Evolutionary conservation across 495 filamentous ascomycete species (phyloP).

Genomic region (Bombardia bombarda): DNA sequence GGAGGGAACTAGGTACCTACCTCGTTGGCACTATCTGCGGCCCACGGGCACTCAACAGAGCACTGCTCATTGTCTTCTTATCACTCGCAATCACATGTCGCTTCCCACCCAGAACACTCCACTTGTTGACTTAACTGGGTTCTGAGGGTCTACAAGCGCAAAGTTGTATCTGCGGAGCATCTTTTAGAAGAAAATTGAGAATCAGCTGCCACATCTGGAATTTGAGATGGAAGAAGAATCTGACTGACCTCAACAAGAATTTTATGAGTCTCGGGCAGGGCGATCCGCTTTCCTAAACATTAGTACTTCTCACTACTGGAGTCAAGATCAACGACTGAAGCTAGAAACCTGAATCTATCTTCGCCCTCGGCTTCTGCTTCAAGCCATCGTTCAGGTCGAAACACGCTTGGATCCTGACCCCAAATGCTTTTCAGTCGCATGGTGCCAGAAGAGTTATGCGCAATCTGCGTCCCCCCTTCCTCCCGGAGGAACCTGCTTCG

Average conservation of each 20-base stretch:
- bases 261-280: constrained; percentile 43
- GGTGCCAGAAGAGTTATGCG: constrained; percentile 14
- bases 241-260: constrained; percentile 42
- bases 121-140: no score
- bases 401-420: constrained; percentile 34
- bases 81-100: no score
- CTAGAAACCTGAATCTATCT: constrained; percentile 23
- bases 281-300: constrained; percentile 34
- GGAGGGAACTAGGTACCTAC: no score
- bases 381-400: constrained; percentile 48
- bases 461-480: constrained; percentile 54
- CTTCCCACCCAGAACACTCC: no score
- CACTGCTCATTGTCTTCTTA: no score
- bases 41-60: no score
- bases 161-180: background rate
- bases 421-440: constrained; percentile 23
- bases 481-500: constrained; percentile 34
- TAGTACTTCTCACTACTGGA: constrained; percentile 31
- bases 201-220: background rate
- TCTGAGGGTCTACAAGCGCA: no score
- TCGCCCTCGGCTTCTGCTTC: constrained; percentile 17
- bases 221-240: background rate
- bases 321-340: constrained; percentile 17
- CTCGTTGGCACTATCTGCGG: no score
- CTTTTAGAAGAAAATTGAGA: background rate